Base-by-base conservation (phyloP, 768 basidiomycete genomes). In the Mycena amicta region DNA sequence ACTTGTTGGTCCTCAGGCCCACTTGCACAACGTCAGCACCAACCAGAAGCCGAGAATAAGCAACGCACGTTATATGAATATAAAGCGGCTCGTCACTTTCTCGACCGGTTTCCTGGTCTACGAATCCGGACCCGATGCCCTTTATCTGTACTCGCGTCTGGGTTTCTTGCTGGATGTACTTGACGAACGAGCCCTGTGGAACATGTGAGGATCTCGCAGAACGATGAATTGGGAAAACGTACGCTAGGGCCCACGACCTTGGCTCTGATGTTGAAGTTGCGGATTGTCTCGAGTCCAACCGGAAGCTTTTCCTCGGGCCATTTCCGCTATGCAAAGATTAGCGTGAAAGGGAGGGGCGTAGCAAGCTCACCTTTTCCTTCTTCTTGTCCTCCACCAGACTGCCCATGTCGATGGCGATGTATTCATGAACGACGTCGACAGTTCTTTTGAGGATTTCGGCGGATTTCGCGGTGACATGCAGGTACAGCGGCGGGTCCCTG, bases 281-380 rank as follows among this genome's bases (percentile, higher is more conserved):
- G 83, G 66, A 98, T 85, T 53, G 87, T 88, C 16, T 98, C 95
- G 53, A 99, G 71, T 3, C 87, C 89, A 39, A 99, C 92, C 0
- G 87, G 88, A 8, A 98, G 75, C 73, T 97, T 98, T 74, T 95
- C 95, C 72, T 98, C 96, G 1, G 95, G 95, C 96, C 96, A 98
- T 85, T 96, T 97, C 54, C 93, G 82, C 91, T 94, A 67, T 11
- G 31, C 20, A 40, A 43, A 27, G 39, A 52, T 16, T 15, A 28
- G 12, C 20, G 50, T 20, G 25, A 27, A 20, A 56, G 4, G 18
- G 4, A 25, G 3, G 26, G 37, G 18, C 25, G 11, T 45, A n/a
- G n/a, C 47, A 54, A 16, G 57, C 72, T 31, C 65, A 91, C 89
- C 74, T 85, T 81, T 74, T 90, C 90, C 63, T 88, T 86, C 63